Conservation (phyloP, 208 protist genomes). For the Wallacemonas sp. region DNA sequence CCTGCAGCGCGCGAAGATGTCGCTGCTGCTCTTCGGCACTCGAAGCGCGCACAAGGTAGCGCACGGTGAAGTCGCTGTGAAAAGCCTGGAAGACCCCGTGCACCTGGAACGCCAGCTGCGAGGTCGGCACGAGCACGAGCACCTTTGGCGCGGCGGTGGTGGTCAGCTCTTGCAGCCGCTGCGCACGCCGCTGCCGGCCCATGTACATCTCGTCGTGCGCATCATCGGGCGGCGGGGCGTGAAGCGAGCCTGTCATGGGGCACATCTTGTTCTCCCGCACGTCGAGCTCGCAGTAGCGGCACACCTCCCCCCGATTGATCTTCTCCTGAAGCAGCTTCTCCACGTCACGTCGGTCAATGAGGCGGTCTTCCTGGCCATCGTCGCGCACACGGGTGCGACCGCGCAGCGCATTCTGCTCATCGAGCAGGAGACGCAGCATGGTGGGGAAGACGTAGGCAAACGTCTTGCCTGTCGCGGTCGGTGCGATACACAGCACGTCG, state of each 20-base stretch:
- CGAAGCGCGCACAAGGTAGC: constrained; percentile 64
- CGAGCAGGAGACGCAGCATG: constrained; percentile 64
- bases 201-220: constrained; percentile 8
- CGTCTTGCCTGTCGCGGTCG: constrained; percentile 92
- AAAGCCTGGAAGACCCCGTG: constrained; percentile 43
- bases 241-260: constrained; percentile 72
- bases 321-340: constrained; percentile 63
- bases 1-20: constrained; percentile 52
- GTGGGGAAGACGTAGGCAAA: constrained; percentile 86
- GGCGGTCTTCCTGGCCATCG: constrained; percentile 11
- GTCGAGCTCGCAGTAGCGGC: constrained; percentile 82
- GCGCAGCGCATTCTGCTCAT: constrained; percentile 16
- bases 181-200: constrained; percentile 8
- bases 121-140: constrained; percentile 77
- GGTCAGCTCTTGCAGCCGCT: constrained; percentile 50
- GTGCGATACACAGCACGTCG: constrained; percentile 86
- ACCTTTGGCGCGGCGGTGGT: constrained; percentile 53
- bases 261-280: constrained; percentile 50
- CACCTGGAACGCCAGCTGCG: constrained; percentile 67
- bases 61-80: constrained; percentile 47
- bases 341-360: constrained; percentile 44
- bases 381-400: constrained; percentile 1
- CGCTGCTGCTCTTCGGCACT: constrained; percentile 69
- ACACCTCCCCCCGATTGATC: constrained; percentile 70
- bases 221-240: constrained; percentile 35